Evolutionary conservation across 139 green algal species (phyloP).

Genomic region (Raphidocelis subcapitata): DNA sequence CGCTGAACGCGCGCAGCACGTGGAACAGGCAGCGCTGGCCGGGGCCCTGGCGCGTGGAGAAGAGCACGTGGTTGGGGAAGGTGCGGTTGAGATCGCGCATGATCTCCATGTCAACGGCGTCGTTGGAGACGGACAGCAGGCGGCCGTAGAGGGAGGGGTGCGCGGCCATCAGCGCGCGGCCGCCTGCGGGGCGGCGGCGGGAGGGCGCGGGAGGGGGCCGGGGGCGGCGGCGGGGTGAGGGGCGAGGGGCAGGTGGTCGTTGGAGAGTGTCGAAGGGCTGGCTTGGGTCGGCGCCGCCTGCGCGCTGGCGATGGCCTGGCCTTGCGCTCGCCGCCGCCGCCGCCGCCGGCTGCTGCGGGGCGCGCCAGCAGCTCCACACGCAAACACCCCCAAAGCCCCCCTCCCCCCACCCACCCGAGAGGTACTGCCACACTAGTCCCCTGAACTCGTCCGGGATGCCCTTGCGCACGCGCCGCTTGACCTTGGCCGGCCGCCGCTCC

Average conservation of each 20-base stretch:
- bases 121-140: constrained; percentile 24
- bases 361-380: no score
- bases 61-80: constrained; percentile 82
- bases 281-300: no score
- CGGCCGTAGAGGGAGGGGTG: constrained; percentile 30
- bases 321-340: no score
- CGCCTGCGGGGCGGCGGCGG: constrained; percentile 25
- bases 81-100: constrained; percentile 77
- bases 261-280: no score
- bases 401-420: constrained; percentile 48
- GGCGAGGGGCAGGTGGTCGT: background rate
- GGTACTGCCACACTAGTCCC: constrained; percentile 60
- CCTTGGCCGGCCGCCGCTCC: constrained; percentile 32
- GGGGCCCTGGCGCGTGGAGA: constrained; percentile 65
- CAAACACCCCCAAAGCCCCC: background rate
- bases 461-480: constrained; percentile 66
- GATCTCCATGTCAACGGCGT: constrained; percentile 52
- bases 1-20: constrained; percentile 71
- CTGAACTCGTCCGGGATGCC: constrained; percentile 64
- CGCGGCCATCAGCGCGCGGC: constrained; percentile 17
- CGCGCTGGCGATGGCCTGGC: no score
- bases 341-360: no score
- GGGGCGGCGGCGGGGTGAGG: background rate
- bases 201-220: background rate
- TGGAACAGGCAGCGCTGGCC: constrained; percentile 83